Percentiles rank a stretch among this genome's conserved stretches.
Evolutionary conservation across 495 filamentous ascomycete genomes (phyloP).

Genomic region (Daldinia caldariorum): DNA sequence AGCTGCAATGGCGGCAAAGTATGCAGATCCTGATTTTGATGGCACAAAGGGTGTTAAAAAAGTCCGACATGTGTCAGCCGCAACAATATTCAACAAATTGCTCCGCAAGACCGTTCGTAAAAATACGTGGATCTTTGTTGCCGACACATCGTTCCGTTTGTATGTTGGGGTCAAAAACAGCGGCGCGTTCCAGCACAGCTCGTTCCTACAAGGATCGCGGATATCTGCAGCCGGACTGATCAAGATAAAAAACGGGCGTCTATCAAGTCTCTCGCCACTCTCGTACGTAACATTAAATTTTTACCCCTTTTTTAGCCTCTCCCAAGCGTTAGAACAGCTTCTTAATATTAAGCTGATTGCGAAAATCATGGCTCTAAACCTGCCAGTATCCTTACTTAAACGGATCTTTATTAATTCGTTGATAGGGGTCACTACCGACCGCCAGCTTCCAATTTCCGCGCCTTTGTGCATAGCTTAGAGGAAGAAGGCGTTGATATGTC

Average conservation of each 20-base stretch:
- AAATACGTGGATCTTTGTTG: conserved; percentile 91
- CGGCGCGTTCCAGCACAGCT: conserved; percentile 89
- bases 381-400: background rate
- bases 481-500: conserved; percentile 82
- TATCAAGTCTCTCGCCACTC: conserved; percentile 65
- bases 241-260: conserved; percentile 80
- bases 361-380: background rate
- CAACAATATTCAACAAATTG: conserved; percentile 74
- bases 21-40: conserved; percentile 64
- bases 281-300: conserved; percentile 45
- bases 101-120: conserved; percentile 75
- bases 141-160: conserved; percentile 84
- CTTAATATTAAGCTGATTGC: too few relatives aligned
- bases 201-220: conserved; percentile 82
- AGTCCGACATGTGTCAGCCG: conserved; percentile 71
- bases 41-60: conserved; percentile 68
- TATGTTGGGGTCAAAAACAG: conserved; percentile 92
- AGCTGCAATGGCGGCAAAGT: conserved; percentile 58
- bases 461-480: conserved; percentile 77
- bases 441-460: conserved; percentile 78
- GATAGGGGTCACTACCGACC: conserved; percentile 82
- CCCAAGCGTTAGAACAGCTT: background rate
- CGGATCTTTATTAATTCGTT: background rate
- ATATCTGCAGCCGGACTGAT: conserved; percentile 87
- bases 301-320: background rate